A percentile compares a stretch with the other conserved stretches of the same genome.
Conservation (phyloP, 2,329 filamentous ascomycete species). For the Curvularia eragrostidis region DNA sequence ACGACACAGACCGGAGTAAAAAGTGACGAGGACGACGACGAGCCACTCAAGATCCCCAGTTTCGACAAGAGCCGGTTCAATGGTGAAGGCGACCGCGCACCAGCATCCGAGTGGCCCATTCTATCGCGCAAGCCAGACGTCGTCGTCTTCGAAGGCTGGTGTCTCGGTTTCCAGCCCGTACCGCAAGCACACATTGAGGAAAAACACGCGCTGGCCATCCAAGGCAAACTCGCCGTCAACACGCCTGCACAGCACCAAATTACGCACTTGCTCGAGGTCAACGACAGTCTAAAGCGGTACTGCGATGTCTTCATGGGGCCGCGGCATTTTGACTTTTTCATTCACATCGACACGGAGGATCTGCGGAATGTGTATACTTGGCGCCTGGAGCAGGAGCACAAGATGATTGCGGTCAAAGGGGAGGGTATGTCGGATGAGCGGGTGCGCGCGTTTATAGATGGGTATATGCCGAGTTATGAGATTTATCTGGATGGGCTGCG, state of each 20-base stretch:
- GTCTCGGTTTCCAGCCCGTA: conserved; percentile 78
- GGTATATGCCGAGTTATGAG: conserved; percentile 64
- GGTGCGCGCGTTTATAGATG: conserved; percentile 76
- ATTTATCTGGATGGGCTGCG: conserved; percentile 60
- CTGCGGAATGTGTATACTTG: conserved; percentile 80
- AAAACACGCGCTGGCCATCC: conserved; percentile 61
- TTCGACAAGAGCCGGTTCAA: conserved; percentile 84
- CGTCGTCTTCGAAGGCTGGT: conserved; percentile 90
- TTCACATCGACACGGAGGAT: conserved; percentile 76
- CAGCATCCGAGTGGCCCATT: conserved; percentile 65
- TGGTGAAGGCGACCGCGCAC: conserved; percentile 77
- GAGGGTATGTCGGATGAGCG: conserved; percentile 83
- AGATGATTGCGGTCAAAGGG: conserved; percentile 69
- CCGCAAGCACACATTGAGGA: conserved; percentile 61
- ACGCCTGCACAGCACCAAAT: conserved; percentile 63
- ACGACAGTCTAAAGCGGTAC: conserved; percentile 64
- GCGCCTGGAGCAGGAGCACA: conserved; percentile 80
- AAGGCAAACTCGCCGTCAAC: conserved; percentile 53
- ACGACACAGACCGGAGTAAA: conserved; percentile 53
- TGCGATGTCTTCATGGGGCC: conserved; percentile 52
- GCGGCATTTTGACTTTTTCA: conserved; percentile 62
- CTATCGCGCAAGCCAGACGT: conserved; percentile 66
- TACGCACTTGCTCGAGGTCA: conserved; percentile 64
- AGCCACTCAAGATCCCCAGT: conserved; percentile 69
- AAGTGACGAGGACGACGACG: conserved; percentile 49